Evolutionary conservation across 805 yeast genomes (phyloP), one percentile per base, ranked within the genome.

Genomic region (Candida endomychidarum): DNA sequence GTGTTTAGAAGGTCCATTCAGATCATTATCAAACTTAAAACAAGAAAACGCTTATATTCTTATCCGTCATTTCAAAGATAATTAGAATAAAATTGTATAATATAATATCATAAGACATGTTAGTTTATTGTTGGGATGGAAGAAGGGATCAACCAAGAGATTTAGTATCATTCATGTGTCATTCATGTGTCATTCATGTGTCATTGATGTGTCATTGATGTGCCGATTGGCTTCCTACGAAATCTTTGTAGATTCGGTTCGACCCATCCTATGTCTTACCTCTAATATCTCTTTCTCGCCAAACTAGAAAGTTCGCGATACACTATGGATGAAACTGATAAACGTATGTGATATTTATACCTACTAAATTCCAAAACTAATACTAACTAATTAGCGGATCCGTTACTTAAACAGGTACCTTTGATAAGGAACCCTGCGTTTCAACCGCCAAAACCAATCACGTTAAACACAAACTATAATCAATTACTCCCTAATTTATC

Each of bases 1-100:
- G 80, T 84, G 97, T 57, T 72, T 93, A 49, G 98, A 93, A 67
- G 99, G 99, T 52, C 86, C 87, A 42, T 93, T 90, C 70, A 81
- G 97, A 63, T 83, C 85, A 34, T 78, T 93, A 57, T 85, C 91
- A 38, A 75, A 80, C 54, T 79, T 93, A 63, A 93, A 91, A 65
- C 98, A 91, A 70, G 98, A 91, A 58, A 88, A 86, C 59, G 83
- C 95, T 49, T 93, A 90, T 68, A 73, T 93, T 54, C 75, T 93
- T 60, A 83, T 91, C 56, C 89, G 99, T 72, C 84, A 77, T 53
- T 77, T 67, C 52, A 68, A 63, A 53, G 73, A 69, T 39, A 56
- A 53, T 35, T 56, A 49, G 31, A 23, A 14, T 35, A 24, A 30
- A 24, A 19, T 24, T 24, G 29, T 34, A 34, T 34, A 28, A 20